A percentile compares a stretch with the other conserved stretches of the same genome.
Evolutionary conservation across 2,329 filamentous ascomycete species (phyloP).

Genomic region (Microcera coccophila): DNA sequence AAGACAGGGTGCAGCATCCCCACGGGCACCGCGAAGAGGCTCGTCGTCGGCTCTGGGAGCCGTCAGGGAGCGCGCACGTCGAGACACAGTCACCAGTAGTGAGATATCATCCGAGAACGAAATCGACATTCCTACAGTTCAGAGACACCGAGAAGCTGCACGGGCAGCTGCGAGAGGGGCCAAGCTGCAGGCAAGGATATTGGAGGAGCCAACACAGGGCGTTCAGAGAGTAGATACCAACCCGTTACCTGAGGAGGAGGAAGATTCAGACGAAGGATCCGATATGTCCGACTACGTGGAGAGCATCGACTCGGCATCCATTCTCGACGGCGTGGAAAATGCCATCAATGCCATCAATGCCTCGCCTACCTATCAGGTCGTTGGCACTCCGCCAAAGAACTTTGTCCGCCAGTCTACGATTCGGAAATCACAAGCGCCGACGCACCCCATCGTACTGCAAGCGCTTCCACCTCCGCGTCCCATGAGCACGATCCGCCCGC

Average conservation of each 20-base stretch:
- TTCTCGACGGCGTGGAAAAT: constrained; percentile 62
- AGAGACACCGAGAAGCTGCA: constrained; percentile 59
- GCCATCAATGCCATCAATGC: constrained; percentile 42
- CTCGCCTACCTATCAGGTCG: constrained; percentile 54
- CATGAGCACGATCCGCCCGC: constrained; percentile 57
- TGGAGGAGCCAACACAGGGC: constrained; percentile 37
- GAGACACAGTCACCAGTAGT: constrained; percentile 77
- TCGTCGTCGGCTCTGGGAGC: constrained; percentile 69
- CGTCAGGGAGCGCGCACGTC: constrained; percentile 63
- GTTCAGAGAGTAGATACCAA: constrained; percentile 46
- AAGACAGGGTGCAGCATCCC: constrained; percentile 48
- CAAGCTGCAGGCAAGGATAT: constrained; percentile 37
- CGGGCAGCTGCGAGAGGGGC: constrained; percentile 49
- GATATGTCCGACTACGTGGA: constrained; percentile 63
- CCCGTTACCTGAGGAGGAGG: constrained; percentile 54
- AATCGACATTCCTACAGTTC: constrained; percentile 63
- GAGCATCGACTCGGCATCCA: constrained; percentile 67
- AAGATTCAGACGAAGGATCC: constrained; percentile 59
- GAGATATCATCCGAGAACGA: constrained; percentile 83
- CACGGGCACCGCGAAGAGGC: constrained; percentile 54
- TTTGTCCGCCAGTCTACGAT: constrained; percentile 61
- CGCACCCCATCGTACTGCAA: constrained; percentile 55
- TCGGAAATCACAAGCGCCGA: constrained; percentile 55
- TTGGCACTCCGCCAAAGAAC: constrained; percentile 61
- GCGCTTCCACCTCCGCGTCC: constrained; percentile 69